phyloP scores from a whole-genome alignment of 768 basidiomycete species.

The Galerina marginata region DNA sequence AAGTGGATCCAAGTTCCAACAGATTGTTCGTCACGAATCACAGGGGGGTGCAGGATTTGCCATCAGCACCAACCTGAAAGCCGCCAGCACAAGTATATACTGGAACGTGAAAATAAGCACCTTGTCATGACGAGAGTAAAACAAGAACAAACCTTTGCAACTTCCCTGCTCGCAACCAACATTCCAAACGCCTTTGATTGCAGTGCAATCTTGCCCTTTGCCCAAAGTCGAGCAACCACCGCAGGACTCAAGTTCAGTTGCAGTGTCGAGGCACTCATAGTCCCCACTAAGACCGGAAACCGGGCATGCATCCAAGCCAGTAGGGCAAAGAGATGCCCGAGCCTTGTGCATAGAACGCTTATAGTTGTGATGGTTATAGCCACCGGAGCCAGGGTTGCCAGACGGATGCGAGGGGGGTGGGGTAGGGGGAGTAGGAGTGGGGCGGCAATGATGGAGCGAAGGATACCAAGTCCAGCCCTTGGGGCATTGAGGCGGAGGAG shows the following conservation, averaged over 20 bases:
- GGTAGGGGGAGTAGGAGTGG: slow-evolving; percentile 34
- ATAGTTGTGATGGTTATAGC: slow-evolving; percentile 21
- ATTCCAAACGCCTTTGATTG: slow-evolving; percentile 67
- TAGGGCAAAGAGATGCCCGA: slow-evolving; percentile 52
- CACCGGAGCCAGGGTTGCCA: slow-evolving; percentile 18
- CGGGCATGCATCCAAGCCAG: slow-evolving; percentile 61
- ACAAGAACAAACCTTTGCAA: slow-evolving; percentile 54
- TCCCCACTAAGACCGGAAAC: slow-evolving; percentile 49
- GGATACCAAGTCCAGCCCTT: slow-evolving; percentile 52
- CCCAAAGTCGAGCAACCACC: slow-evolving; percentile 75
- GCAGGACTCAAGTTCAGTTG: slow-evolving; percentile 70
- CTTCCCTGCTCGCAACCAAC: slow-evolving; percentile 67
- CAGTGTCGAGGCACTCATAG: slow-evolving; percentile 69
- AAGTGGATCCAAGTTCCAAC: not conserved
- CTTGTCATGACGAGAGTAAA: not conserved
- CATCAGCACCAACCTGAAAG: slow-evolving; percentile 47
- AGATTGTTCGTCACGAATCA: slow-evolving; percentile 9
- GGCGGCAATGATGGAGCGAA: slow-evolving; percentile 47
- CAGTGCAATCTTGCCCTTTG: slow-evolving; percentile 72
- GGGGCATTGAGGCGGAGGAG: slow-evolving; percentile 57
- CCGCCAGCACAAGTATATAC: slow-evolving; percentile 58
- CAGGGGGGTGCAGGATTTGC: slow-evolving; percentile 43
- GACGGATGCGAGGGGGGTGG: slow-evolving; percentile 47
- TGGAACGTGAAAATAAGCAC: slow-evolving; percentile 22
- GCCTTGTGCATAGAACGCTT: slow-evolving; percentile 26